Evolutionary conservation across 441 rosid species (phyloP).

Genomic region (Populus hybrid): DNA sequence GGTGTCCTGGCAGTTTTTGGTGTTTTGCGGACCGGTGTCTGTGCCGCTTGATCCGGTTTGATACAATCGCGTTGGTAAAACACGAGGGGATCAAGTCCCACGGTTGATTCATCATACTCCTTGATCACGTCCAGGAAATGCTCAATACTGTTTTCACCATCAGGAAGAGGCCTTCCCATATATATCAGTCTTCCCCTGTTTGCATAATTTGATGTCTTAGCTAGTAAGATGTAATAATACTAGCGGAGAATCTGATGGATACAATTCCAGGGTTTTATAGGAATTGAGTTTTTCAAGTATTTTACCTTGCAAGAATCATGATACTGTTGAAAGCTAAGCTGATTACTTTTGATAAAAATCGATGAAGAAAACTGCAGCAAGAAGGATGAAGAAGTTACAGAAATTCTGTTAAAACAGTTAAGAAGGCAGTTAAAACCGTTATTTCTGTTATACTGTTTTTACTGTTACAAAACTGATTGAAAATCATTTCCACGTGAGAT

Average conservation of each 20-base stretch:
- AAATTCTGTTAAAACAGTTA: too few species aligned
- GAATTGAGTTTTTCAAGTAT: neutral
- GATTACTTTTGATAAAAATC: too few species aligned
- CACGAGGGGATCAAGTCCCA: constrained; percentile 62
- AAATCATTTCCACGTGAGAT: too few species aligned
- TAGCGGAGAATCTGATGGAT: neutral
- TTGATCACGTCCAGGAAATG: constrained; percentile 70
- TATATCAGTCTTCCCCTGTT: too few species aligned
- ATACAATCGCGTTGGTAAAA: constrained; percentile 52
- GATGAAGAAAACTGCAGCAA: too few species aligned
- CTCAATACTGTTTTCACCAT: constrained; percentile 68
- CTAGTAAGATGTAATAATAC: neutral
- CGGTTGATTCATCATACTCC: constrained; percentile 61
- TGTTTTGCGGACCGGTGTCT: constrained; percentile 42
- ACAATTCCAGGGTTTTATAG: neutral
- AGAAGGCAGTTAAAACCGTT: too few species aligned
- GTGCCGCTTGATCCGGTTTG: constrained; percentile 48
- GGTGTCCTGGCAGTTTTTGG: constrained; percentile 46
- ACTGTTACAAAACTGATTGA: too few species aligned
- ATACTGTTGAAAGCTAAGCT: too few species aligned
- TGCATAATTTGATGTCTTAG: neutral
- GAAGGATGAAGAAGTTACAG: too few species aligned
- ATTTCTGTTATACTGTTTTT: too few species aligned
- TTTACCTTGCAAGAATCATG: constrained; percentile 61
- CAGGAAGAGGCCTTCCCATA: constrained; percentile 62